These are phyloP conservation scores for Colletotrichum brevisporum DNA, from an alignment of 2,329 filamentous ascomycete genomes.

Conservation along the genomic window DNA sequence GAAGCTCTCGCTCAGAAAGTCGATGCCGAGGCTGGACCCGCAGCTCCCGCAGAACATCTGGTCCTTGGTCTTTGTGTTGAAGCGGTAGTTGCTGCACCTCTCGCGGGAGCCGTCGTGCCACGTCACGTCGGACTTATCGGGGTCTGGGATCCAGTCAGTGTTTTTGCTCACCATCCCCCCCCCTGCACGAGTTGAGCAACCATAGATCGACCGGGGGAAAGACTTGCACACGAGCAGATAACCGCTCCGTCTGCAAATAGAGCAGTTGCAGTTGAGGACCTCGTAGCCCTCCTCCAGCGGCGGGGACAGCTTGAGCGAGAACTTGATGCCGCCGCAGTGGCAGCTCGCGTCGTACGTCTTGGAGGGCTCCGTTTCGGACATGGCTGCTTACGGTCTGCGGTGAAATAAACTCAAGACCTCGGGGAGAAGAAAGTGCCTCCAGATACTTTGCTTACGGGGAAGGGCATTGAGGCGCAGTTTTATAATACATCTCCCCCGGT, in stretches of 20 bases:
- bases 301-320: constrained; percentile 63
- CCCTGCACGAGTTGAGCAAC: no score
- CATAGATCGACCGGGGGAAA: neutral
- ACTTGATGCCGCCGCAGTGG: constrained; percentile 66
- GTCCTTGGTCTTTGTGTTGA: constrained; percentile 63
- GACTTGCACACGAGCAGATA: constrained; percentile 64
- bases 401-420: no score
- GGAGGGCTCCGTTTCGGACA: constrained; percentile 44
- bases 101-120: constrained; percentile 59
- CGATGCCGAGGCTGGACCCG: constrained; percentile 62
- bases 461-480: neutral
- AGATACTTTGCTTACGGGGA: neutral
- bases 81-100: constrained; percentile 55
- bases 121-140: constrained; percentile 53
- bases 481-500: neutral
- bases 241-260: constrained; percentile 65
- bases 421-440: no score
- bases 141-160: constrained; percentile 49
- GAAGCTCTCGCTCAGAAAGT: constrained; percentile 52
- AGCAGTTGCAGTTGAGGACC: constrained; percentile 67
- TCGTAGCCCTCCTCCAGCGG: constrained; percentile 59
- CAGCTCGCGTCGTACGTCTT: constrained; percentile 64
- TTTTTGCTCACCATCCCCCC: neutral
- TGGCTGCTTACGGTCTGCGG: constrained; percentile 16
- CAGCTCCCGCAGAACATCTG: constrained; percentile 65